A percentile compares a stretch with the other conserved stretches of the same genome.
These are phyloP conservation scores for Avena atlantica DNA, from an alignment of 176 grass and related monocot species.

Conservation along the genomic window DNA sequence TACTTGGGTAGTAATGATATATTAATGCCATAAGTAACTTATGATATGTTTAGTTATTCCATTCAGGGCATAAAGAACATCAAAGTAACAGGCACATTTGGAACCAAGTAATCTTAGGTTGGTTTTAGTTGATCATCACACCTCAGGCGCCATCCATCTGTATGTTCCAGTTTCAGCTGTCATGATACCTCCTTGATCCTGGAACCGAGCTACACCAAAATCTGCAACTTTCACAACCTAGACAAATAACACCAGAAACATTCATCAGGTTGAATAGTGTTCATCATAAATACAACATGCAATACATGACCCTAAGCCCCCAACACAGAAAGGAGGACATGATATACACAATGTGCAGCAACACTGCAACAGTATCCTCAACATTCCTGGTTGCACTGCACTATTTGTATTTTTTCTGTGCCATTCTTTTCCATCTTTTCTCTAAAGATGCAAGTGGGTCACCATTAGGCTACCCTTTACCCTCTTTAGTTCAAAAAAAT, in stretches of 20 bases:
- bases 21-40: background rate
- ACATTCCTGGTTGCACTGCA: slow-evolving; percentile 10
- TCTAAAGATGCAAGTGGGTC: too few relatives aligned
- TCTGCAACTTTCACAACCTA: slow-evolving; percentile 98
- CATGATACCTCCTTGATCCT: slow-evolving; percentile 94
- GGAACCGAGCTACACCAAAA: slow-evolving; percentile 95
- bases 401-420: background rate
- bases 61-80: background rate
- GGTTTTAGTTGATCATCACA: slow-evolving; percentile 36
- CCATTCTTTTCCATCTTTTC: background rate
- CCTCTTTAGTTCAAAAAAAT: too few relatives aligned
- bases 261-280: slow-evolving; percentile 17
- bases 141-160: slow-evolving; percentile 99
- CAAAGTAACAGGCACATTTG: slow-evolving; percentile 12
- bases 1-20: background rate
- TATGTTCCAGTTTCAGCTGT: slow-evolving; percentile 99
- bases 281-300: background rate
- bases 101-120: slow-evolving; percentile 6
- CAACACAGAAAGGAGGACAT: background rate
- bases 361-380: background rate
- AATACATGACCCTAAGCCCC: background rate
- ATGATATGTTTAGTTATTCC: background rate
- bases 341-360: slow-evolving; percentile 4
- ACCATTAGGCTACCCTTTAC: too few relatives aligned
- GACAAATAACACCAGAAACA: slow-evolving; percentile 33